These are phyloP conservation scores for Spiraea crenata DNA, from an alignment of 331 rosid species.

Conservation along the genomic window DNA sequence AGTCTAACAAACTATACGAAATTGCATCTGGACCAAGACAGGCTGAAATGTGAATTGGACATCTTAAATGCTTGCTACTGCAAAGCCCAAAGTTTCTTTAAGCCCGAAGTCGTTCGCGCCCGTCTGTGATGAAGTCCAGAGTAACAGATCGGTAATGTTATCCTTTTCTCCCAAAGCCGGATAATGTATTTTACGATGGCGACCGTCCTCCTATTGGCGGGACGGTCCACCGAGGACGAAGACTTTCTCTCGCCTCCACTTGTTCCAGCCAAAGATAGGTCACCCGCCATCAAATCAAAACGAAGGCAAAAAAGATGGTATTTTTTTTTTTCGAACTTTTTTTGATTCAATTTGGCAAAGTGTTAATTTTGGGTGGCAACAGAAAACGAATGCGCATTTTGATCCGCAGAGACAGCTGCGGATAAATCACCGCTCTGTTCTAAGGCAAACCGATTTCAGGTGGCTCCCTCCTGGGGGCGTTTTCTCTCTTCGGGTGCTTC, in stretches of 20 bases:
- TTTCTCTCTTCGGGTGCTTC: conserved; percentile 5
- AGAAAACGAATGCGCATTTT: conserved; percentile 8
- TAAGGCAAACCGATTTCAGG: background rate
- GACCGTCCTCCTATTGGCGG: background rate
- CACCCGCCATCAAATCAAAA: background rate
- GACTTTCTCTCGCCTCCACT: conserved; percentile 12
- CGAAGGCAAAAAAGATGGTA: background rate
- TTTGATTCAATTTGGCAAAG: background rate
- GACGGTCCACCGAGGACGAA: background rate
- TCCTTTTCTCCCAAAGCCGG: background rate
- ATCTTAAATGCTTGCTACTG: no score
- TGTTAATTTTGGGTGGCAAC: background rate
- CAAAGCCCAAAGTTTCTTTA: no score
- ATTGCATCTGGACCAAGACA: no score
- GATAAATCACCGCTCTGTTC: conserved; percentile 1
- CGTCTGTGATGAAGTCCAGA: conserved; percentile 6
- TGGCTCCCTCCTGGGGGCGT: conserved; percentile 9
- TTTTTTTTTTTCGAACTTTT: background rate
- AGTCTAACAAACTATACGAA: no score
- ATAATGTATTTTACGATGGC: background rate
- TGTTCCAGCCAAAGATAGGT: background rate
- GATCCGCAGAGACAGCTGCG: background rate
- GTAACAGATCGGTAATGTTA: background rate
- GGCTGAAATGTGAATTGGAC: no score
- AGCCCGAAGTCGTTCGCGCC: background rate